Evolutionary conservation across 2,329 filamentous ascomycete genomes (phyloP).

Genomic region (Phaeosphaeriaceae sp.): DNA sequence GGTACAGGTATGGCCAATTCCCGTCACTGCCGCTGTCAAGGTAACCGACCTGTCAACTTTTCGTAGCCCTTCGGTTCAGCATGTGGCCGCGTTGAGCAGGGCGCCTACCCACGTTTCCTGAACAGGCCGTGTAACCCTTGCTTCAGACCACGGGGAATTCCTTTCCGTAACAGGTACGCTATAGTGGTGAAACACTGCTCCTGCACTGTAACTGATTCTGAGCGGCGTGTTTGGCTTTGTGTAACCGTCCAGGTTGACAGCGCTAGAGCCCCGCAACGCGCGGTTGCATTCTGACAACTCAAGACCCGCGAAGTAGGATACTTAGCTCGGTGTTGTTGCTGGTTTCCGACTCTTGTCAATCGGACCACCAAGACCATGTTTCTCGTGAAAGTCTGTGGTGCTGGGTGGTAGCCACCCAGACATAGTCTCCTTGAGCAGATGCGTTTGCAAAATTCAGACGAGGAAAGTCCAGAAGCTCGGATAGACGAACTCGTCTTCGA

Average conservation of each 20-base stretch:
- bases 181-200: conserved; percentile 31
- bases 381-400: background rate
- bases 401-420: background rate
- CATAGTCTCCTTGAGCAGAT: background rate
- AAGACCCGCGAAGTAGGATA: conserved; percentile 19
- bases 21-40: conserved; percentile 39
- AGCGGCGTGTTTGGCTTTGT: conserved; percentile 34
- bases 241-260: conserved; percentile 14
- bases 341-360: background rate
- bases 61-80: conserved; percentile 30
- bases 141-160: conserved; percentile 22
- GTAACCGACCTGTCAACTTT: conserved; percentile 43
- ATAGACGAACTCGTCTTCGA: conserved; percentile 98
- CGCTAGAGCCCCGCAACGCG: conserved; percentile 22
- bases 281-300: conserved; percentile 40
- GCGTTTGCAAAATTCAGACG: conserved; percentile 60
- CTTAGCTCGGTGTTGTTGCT: conserved; percentile 7
- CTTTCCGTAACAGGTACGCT: conserved; percentile 28
- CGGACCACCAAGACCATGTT: background rate
- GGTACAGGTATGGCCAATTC: conserved; percentile 35
- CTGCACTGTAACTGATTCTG: conserved; percentile 30
- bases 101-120: conserved; percentile 40
- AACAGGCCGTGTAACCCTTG: conserved; percentile 22
- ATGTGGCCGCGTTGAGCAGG: conserved; percentile 29
- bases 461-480: conserved; percentile 98